Evolutionary conservation across 768 basidiomycete species (phyloP), one percentile per base, ranked within the genome.

Genomic region (Naganishia vishniacii): DNA sequence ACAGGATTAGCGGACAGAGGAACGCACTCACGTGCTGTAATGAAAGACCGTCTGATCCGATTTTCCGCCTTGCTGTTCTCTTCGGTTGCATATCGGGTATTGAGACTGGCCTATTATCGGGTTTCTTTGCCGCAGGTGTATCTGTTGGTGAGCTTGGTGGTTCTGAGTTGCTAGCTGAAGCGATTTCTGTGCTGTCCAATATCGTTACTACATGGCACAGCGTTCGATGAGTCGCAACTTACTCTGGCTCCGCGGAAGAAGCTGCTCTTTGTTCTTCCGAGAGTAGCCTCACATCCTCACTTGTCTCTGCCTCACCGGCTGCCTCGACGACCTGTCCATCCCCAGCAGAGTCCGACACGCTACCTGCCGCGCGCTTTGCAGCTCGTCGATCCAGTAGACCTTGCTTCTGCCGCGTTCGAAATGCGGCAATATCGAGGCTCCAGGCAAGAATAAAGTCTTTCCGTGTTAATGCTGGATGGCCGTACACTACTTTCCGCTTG

Each of bases 371-470:
- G 40, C 53, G 53, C 23, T 37, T 34, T 23, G 53, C 53, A 25
- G 23, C 32, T 16, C 53, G 53, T 20, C 31, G 53, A 18, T 56
- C 53, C 23, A 56, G 53, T 4, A 37, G 20, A 12, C 18, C n/a
- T 34, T 56, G 32, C 53, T 41, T 56, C 34, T 56, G 53, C 23
- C 53, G 11, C 18, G 53, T 37, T 37, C 34, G 32, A 13, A 56
- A 56, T 25, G 53, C 53, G 8, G 53, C 53, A 16, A 56, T 23
- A 34, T 56, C 53, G 37, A 56, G 18, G 23, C 53, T 56, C 53
- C 53, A 56, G 4, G 53, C 53, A 20, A 56, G 31, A 15, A 56
- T 56, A 16, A 56, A 40, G 13, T 56, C 53, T 41, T 56, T 56
- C 20, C 53, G 2, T 18, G 53, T 56, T 3, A 56, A 37, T 23